These are phyloP conservation scores for Blastobotrys malaysiensis DNA, from an alignment of 1,139 yeast species.

Conservation along the genomic window DNA sequence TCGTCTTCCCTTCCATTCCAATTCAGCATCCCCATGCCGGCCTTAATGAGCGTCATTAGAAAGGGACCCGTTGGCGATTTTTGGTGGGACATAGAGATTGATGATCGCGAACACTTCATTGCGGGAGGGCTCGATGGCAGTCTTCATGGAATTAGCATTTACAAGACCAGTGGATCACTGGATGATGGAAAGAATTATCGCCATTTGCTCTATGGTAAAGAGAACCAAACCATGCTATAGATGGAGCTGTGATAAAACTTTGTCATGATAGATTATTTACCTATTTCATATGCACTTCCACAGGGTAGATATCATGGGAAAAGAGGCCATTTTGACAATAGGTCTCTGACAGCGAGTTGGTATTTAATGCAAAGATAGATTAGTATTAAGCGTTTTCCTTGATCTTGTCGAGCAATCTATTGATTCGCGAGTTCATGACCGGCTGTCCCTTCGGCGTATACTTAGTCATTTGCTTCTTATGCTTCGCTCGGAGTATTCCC, in stretches of 20 bases:
- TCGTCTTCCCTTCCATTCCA: neutral
- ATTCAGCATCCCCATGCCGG: neutral
- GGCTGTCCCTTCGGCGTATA: constrained; percentile 81
- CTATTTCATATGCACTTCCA: too few species aligned
- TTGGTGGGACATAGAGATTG: neutral
- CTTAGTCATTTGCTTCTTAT: constrained; percentile 46
- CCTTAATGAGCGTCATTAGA: neutral
- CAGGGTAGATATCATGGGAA: too few species aligned
- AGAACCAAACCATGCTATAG: too few species aligned
- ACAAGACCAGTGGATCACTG: neutral
- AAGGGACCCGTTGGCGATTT: neutral
- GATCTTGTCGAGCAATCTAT: constrained; percentile 71
- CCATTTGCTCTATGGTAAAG: neutral
- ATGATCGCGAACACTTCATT: neutral
- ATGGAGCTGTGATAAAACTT: too few species aligned
- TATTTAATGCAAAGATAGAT: neutral
- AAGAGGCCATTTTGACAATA: too few species aligned
- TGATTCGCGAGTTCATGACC: constrained; percentile 83
- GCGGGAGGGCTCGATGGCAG: neutral
- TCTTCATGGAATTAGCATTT: neutral
- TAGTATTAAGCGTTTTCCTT: constrained; percentile 9
- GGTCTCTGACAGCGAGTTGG: too few species aligned
- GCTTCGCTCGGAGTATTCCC: constrained; percentile 39
- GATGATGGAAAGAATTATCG: neutral
- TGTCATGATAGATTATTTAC: too few species aligned